Percentiles rank a stretch among this genome's conserved stretches.
Evolutionary conservation across 2,329 filamentous ascomycete genomes (phyloP).

Genomic region (Colletotrichum tamarilloi): DNA sequence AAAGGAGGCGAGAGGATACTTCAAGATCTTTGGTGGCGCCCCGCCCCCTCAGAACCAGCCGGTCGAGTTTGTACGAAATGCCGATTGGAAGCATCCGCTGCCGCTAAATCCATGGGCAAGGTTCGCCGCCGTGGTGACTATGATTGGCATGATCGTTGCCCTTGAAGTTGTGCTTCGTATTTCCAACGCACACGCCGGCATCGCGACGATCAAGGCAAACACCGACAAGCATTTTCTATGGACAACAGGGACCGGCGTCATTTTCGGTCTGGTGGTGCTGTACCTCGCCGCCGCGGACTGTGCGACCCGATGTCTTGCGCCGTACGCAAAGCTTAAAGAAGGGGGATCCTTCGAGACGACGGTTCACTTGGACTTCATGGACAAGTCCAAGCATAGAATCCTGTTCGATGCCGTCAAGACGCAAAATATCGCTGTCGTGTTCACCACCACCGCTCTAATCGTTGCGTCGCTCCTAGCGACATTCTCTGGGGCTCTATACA

Average conservation of each 20-base stretch:
- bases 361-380: slow-evolving; percentile 46
- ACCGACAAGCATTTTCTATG: slow-evolving; percentile 47
- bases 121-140: slow-evolving; percentile 40
- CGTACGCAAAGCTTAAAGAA: slow-evolving; percentile 44
- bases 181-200: slow-evolving; percentile 44
- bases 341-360: slow-evolving; percentile 43
- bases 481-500: slow-evolving; percentile 47
- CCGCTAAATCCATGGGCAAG: slow-evolving; percentile 44
- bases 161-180: slow-evolving; percentile 48
- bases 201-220: slow-evolving; percentile 42
- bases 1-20: slow-evolving; percentile 36
- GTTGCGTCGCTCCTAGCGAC: slow-evolving; percentile 45
- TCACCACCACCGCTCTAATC: slow-evolving; percentile 42
- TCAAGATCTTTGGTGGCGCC: slow-evolving; percentile 39
- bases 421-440: slow-evolving; percentile 42
- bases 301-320: slow-evolving; percentile 46
- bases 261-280: slow-evolving; percentile 43
- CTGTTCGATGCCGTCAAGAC: slow-evolving; percentile 42
- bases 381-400: slow-evolving; percentile 42
- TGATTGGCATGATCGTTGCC: slow-evolving; percentile 45
- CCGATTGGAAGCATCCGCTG: slow-evolving; percentile 44
- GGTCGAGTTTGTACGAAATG: slow-evolving; percentile 34
- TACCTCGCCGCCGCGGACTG: slow-evolving; percentile 47
- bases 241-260: slow-evolving; percentile 46
- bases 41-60: slow-evolving; percentile 24